Conservation (phyloP, 176 grass and related monocot genomes). For the Alopecurus myosuroides region DNA sequence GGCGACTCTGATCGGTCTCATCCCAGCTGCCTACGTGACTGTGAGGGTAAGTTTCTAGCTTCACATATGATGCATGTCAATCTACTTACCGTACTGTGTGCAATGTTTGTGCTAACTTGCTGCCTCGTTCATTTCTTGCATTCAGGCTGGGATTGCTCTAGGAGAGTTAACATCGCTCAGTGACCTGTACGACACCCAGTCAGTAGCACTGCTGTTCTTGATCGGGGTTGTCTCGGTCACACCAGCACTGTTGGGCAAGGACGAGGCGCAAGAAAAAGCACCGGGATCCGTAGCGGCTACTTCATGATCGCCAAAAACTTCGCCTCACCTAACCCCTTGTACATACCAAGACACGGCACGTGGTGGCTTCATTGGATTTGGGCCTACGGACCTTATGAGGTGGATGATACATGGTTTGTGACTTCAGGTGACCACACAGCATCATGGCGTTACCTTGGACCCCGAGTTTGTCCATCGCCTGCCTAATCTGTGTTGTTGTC, state of each 20-base stretch:
- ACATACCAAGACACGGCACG: constrained; percentile 44
- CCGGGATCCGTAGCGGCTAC: neutral
- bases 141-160: constrained; percentile 92
- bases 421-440: neutral
- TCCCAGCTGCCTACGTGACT: constrained; percentile 87
- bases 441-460: neutral
- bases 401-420: neutral
- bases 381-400: neutral
- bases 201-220: constrained; percentile 77
- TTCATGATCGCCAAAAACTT: constrained; percentile 29
- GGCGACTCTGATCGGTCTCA: constrained; percentile 81
- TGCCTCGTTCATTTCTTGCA: neutral
- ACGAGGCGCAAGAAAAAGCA: constrained; percentile 46
- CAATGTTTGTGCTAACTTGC: neutral
- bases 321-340: constrained; percentile 33
- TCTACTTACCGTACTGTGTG: neutral
- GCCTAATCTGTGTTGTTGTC: constrained; percentile 3
- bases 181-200: constrained; percentile 91
- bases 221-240: constrained; percentile 90
- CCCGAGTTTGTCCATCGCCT: neutral
- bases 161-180: constrained; percentile 79
- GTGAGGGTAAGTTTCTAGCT: constrained; percentile 57
- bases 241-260: constrained; percentile 72
- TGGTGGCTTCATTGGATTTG: constrained; percentile 13
- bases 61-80: neutral